Conservation (phyloP, 495 filamentous ascomycete species). For the Terfezia boudieri region DNA sequence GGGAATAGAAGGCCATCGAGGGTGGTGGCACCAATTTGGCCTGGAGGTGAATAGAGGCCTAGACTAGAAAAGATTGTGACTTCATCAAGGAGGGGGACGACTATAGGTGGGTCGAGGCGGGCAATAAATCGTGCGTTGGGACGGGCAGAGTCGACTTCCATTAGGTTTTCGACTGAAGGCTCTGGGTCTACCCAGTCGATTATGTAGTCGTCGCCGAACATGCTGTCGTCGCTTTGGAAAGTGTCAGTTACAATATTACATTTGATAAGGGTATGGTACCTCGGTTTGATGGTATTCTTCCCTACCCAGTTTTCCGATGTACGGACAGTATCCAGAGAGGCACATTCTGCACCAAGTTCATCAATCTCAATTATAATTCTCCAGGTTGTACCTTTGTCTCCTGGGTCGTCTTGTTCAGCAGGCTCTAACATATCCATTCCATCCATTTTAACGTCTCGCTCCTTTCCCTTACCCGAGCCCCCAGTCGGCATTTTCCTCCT, state of each 20-base stretch:
- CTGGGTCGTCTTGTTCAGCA: neutral
- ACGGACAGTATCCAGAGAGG: conserved; percentile 34
- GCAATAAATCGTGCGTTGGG: conserved; percentile 67
- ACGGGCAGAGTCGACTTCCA: conserved; percentile 14
- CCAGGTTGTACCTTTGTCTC: conserved; percentile 22
- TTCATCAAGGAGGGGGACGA: conserved; percentile 45
- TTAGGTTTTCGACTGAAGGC: conserved; percentile 23
- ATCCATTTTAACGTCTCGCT: too few relatives aligned
- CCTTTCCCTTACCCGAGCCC: neutral
- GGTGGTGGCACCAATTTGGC: conserved; percentile 20
- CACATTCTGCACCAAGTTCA: conserved; percentile 22
- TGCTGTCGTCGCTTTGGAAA: conserved; percentile 20
- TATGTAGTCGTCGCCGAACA: conserved; percentile 22
- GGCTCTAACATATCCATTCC: neutral
- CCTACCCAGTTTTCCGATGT: conserved; percentile 48
- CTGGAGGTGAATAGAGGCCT: conserved; percentile 29
- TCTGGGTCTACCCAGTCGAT: conserved; percentile 41
- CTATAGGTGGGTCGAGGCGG: conserved; percentile 60
- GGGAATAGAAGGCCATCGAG: conserved; percentile 22
- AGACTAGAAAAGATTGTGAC: conserved; percentile 50
- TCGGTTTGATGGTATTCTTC: conserved; percentile 30
- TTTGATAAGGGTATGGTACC: neutral
- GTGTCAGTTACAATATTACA: conserved; percentile 8
- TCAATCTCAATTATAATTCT: conserved; percentile 43
- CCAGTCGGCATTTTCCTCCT: conserved; percentile 24